Evolutionary conservation across 2,329 filamentous ascomycete genomes (phyloP).

Genomic region (Exophiala lecanii-corni): DNA sequence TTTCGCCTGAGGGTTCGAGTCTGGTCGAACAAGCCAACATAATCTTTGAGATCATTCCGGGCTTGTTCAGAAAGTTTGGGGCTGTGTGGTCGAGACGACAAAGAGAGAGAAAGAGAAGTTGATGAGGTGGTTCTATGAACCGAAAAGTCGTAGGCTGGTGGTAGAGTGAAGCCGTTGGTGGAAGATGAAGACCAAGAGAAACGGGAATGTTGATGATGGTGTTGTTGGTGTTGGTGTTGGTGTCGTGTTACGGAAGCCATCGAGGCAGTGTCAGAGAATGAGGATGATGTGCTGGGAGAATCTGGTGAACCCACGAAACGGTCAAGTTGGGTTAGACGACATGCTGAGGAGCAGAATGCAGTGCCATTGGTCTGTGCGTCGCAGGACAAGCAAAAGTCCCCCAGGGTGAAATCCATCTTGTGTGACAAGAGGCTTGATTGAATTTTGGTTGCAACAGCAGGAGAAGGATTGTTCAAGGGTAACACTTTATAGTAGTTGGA

Average conservation of each 20-base stretch:
- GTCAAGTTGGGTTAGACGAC: constrained; percentile 82
- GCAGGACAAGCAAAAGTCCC: constrained; percentile 90
- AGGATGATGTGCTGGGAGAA: constrained; percentile 34
- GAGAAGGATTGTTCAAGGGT: constrained; percentile 6
- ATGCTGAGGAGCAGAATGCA: constrained; percentile 88
- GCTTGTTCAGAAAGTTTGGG: constrained; percentile 72
- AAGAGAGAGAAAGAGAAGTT: constrained; percentile 45
- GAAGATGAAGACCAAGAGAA: no score
- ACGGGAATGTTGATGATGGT: no score
- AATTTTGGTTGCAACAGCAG: constrained; percentile 2
- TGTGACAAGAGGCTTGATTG: not conserved
- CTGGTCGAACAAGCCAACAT: constrained; percentile 85
- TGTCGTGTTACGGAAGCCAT: constrained; percentile 30
- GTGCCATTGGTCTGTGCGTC: constrained; percentile 79
- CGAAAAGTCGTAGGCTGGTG: constrained; percentile 71
- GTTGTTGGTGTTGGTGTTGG: no score
- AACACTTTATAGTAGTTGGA: constrained; percentile 2
- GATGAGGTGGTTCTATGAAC: constrained; percentile 38
- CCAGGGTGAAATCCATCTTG: constrained; percentile 58
- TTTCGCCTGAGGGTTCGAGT: constrained; percentile 51
- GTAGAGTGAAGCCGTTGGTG: constrained; percentile 59
- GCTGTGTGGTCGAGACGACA: constrained; percentile 59
- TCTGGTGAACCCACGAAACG: constrained; percentile 23
- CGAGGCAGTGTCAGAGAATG: constrained; percentile 41
- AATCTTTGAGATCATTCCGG: constrained; percentile 73